Conservation (phyloP, 106 monocot species). For the Dioscorea dumetorum region DNA sequence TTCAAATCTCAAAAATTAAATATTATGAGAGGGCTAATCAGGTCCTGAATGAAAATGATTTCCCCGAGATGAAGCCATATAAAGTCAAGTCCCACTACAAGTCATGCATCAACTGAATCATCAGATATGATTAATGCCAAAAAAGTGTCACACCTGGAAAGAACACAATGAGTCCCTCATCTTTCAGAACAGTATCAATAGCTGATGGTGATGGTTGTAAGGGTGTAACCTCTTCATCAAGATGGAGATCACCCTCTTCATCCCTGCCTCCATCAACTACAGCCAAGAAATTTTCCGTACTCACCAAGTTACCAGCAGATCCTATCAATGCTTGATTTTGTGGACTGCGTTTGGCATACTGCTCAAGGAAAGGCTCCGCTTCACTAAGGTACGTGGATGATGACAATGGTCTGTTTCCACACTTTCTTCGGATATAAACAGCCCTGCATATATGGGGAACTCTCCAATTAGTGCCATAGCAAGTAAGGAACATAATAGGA, state of each 20-base stretch:
- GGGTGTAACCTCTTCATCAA: conserved; percentile 31
- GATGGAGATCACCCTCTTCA: conserved; percentile 94
- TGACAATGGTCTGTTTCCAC: conserved; percentile 69
- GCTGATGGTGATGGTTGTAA: conserved; percentile 21
- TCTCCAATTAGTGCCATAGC: neutral
- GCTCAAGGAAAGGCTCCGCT: conserved; percentile 97
- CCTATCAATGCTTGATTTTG: conserved; percentile 78
- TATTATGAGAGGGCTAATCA: too few relatives aligned
- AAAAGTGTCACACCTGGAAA: conserved; percentile 64
- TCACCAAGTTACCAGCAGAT: conserved; percentile 82
- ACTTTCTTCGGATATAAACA: conserved; percentile 82
- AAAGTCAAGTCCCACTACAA: too few relatives aligned
- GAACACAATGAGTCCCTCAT: conserved; percentile 89
- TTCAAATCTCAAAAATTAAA: too few relatives aligned
- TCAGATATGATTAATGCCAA: too few relatives aligned
- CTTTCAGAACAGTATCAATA: conserved; percentile 53
- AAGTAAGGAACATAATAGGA: too few relatives aligned
- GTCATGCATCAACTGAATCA: too few relatives aligned
- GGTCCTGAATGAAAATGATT: too few relatives aligned
- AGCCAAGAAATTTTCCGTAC: conserved; percentile 74
- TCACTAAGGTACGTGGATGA: conserved; percentile 79
- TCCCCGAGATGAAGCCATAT: too few relatives aligned
- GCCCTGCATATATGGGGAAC: conserved; percentile 46
- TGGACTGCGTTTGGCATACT: conserved; percentile 74
- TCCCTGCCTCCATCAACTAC: conserved; percentile 61